Base-by-base conservation (phyloP, 768 basidiomycete species). In the Collybia sordida region DNA sequence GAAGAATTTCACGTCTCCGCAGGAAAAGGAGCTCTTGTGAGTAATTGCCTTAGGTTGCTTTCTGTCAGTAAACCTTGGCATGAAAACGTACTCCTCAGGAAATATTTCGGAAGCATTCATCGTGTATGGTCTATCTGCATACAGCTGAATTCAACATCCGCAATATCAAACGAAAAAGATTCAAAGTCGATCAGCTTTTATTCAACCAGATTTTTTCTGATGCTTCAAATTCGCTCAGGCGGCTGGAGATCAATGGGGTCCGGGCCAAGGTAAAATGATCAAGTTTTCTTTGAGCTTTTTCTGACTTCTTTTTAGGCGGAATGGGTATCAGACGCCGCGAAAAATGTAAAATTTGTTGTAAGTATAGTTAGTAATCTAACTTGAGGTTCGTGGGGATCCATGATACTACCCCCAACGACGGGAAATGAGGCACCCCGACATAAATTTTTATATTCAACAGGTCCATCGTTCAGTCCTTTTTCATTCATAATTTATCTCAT, bases 1-100 rank as follows among this genome's bases (percentile, higher is more conserved):
- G 75, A 79, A 47, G 70, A 70, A 36, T 42, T 78, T 14, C 27
- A 51, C 4, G 35, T 74, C 1, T 64, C 64, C 6, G 60, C 64
- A 0, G 67, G 73, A 9, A 52, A 56, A 28, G 57, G 57, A 14
- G 59, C 64, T 3, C 39, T 74, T 51, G 76, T 77, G 21, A 51
- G 68, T 64, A 8, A 37, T n/a, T 42, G 11, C 8, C 6, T 19
- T 37, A 9, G 27, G 8, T 27, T 7, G 17, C 19, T 21, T 38
- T 50, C 41, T 43, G 37, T 57, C 15, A 12, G 36, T 37, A 2
- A 14, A 8, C 18, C 34, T 19, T 45, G 7, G 15, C 4, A 31
- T 6, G 28, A 8, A 6, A 8, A 6, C 41, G 19, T 40, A 22
- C 28, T 11, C 36, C 25, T 34, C 49, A 66, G 66, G 59, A 59